phyloP scores from a whole-genome alignment of 2,329 filamentous ascomycete species.

The Fusarium chaquense region DNA sequence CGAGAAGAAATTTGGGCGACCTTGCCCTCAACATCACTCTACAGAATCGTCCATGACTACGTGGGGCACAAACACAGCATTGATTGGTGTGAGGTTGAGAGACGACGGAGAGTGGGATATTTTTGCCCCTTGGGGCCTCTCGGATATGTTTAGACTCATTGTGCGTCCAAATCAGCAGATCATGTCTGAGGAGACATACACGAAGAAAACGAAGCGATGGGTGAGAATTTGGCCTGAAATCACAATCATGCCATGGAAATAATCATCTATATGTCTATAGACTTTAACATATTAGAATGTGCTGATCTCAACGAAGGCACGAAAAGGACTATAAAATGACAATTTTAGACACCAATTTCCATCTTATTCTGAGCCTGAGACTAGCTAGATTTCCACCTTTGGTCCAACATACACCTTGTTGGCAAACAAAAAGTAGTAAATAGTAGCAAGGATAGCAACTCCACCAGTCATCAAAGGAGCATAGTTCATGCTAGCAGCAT shows the following conservation, averaged over 20 bases:
- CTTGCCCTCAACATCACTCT: conserved; percentile 49
- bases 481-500: conserved; percentile 58
- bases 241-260: conserved; percentile 47
- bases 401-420: conserved; percentile 59
- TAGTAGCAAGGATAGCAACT: conserved; percentile 56
- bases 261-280: background rate
- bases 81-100: conserved; percentile 49
- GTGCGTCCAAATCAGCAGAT: conserved; percentile 51
- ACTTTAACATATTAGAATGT: background rate
- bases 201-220: conserved; percentile 52
- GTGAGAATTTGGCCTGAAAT: conserved; percentile 48
- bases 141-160: conserved; percentile 52
- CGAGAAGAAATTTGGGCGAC: conserved; percentile 47
- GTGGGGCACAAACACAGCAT: conserved; percentile 54
- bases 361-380: too few relatives aligned
- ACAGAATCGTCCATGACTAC: conserved; percentile 51
- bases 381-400: conserved; percentile 40
- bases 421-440: conserved; percentile 59
- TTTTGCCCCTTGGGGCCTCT: conserved; percentile 53
- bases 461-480: conserved; percentile 58
- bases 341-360: background rate
- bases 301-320: background rate
- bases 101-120: conserved; percentile 49
- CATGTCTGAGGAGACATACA: conserved; percentile 46
- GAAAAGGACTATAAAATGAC: background rate